phyloP scores from a whole-genome alignment of 345 rosid species.

The Combretum micranthum region DNA sequence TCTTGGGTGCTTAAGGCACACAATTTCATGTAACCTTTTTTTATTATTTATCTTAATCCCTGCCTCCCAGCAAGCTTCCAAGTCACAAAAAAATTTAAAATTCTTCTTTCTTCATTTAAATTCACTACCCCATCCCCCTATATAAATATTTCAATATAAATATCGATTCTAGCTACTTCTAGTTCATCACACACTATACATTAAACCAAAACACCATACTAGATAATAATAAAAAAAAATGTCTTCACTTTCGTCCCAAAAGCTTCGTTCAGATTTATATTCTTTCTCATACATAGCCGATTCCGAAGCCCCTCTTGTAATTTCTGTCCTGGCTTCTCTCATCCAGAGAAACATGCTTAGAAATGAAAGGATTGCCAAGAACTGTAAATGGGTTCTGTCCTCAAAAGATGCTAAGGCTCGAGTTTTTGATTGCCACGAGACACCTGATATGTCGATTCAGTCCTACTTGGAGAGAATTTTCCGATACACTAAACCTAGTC shows the following conservation, averaged over 20 bases:
- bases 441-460: constrained; percentile 71
- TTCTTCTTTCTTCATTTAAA: no score
- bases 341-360: constrained; percentile 60
- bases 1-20: no score
- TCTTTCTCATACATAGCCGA: constrained; percentile 47
- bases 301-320: constrained; percentile 51
- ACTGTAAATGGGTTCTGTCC: constrained; percentile 17
- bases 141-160: no score
- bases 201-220: no score
- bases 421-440: constrained; percentile 56
- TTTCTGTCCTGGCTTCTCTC: constrained; percentile 62
- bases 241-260: constrained; percentile 46
- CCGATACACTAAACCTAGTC: constrained; percentile 67
- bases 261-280: constrained; percentile 70
- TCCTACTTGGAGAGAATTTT: constrained; percentile 71
- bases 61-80: no score
- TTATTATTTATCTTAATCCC: no score
- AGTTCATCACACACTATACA: no score
- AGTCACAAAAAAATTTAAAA: no score
- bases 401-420: constrained; percentile 28
- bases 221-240: no score
- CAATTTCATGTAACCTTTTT: no score
- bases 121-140: no score
- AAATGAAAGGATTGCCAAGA: constrained; percentile 49
- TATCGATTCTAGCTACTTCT: no score